These are phyloP conservation scores for Cytospora piceae DNA, from an alignment of 2,329 filamentous ascomycete genomes.

Conservation along the genomic window DNA sequence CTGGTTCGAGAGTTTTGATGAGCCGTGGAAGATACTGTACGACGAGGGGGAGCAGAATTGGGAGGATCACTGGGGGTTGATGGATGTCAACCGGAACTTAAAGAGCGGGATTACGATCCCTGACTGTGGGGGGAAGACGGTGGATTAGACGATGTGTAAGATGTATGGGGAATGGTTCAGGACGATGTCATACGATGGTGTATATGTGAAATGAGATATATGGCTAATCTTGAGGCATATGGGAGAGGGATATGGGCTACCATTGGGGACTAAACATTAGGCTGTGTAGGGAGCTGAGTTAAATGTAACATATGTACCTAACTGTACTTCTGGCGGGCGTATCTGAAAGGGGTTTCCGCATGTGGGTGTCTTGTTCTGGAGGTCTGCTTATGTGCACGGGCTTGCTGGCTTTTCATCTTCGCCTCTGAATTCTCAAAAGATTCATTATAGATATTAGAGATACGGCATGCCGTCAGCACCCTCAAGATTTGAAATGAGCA, in stretches of 20 bases:
- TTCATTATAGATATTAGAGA: no score
- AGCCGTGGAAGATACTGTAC: conserved; percentile 87
- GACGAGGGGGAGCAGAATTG: conserved; percentile 72
- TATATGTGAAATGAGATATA: conserved; percentile 4
- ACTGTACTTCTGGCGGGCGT: no score
- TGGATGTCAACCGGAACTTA: conserved; percentile 82
- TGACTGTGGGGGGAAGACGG: conserved; percentile 77
- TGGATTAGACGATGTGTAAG: conserved; percentile 36
- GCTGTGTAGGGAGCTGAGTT: no score
- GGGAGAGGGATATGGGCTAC: background rate
- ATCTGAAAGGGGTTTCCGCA: no score
- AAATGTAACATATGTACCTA: no score
- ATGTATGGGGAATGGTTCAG: background rate
- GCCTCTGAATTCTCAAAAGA: no score
- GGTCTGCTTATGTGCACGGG: no score
- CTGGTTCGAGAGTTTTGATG: conserved; percentile 97
- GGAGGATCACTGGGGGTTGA: conserved; percentile 95
- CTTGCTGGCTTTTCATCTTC: no score
- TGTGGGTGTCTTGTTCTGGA: no score
- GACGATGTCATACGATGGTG: background rate
- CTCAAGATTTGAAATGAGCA: no score
- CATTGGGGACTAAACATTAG: background rate
- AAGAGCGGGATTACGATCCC: conserved; percentile 86
- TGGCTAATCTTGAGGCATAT: background rate
- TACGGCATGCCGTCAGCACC: no score